phyloP scores from a whole-genome alignment of 192 early-diverging fungal species.

The Tieghemiomyces parasiticus region DNA sequence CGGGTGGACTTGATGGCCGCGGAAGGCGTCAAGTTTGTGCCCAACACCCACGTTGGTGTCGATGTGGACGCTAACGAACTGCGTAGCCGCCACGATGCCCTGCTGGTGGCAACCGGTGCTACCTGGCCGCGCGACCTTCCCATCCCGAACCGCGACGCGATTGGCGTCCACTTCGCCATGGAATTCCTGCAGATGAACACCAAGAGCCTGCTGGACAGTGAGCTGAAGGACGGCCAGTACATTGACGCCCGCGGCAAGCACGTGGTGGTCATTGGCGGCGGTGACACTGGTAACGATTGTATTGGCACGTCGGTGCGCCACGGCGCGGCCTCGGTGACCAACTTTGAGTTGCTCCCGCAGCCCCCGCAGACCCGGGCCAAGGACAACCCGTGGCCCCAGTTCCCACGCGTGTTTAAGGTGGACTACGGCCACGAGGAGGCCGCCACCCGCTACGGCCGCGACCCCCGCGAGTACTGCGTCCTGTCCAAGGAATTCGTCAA shows the following conservation, averaged over 20 bases:
- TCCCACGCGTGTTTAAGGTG: slow-evolving; percentile 85
- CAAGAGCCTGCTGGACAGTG: slow-evolving; percentile 68
- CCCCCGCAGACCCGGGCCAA: slow-evolving; percentile 65
- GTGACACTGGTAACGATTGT: slow-evolving; percentile 95
- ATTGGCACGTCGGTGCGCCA: slow-evolving; percentile 88
- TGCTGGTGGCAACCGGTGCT: slow-evolving; percentile 84
- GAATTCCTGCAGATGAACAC: slow-evolving; percentile 89
- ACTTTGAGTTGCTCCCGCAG: slow-evolving; percentile 95
- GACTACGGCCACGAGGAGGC: slow-evolving; percentile 97
- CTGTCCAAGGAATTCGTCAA: slow-evolving; percentile 91
- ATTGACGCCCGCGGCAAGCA: slow-evolving; percentile 80
- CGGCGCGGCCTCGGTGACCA: slow-evolving; percentile 75
- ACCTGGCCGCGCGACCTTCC: slow-evolving; percentile 95
- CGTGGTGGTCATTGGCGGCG: slow-evolving; percentile 96
- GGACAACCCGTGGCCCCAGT: slow-evolving; percentile 98
- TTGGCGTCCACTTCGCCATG: slow-evolving; percentile 97
- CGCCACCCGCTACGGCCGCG: slow-evolving; percentile 70
- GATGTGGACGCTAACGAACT: slow-evolving; percentile 56
- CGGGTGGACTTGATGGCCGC: slow-evolving; percentile 84
- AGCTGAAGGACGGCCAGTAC: slow-evolving; percentile 54
- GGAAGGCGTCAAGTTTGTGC: slow-evolving; percentile 87
- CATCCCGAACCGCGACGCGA: slow-evolving; percentile 71
- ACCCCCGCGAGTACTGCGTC: slow-evolving; percentile 90
- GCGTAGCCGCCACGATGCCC: slow-evolving; percentile 52
- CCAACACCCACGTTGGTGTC: slow-evolving; percentile 80